Conservation (phyloP, 805 yeast genomes). For the Hanseniaspora singularis region DNA sequence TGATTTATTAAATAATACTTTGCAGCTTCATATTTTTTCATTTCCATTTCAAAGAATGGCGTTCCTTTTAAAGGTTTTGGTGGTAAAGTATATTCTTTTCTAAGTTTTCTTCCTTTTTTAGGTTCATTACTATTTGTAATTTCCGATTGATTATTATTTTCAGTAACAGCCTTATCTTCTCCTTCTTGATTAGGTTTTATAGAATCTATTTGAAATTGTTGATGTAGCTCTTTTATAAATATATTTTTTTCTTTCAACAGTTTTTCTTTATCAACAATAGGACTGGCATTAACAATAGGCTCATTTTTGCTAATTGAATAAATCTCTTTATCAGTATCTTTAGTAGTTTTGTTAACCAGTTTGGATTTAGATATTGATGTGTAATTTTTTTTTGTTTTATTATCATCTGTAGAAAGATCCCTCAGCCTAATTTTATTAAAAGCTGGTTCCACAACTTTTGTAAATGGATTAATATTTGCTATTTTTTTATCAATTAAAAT, state of each 20-base stretch:
- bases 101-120: conserved; percentile 15
- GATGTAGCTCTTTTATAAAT: conserved; percentile 8
- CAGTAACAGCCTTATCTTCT: no score
- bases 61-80: conserved; percentile 13
- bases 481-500: conserved; percentile 6
- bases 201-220: not conserved
- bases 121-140: not conserved
- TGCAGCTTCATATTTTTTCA: conserved; percentile 15
- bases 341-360: no score
- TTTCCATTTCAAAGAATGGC: conserved; percentile 8
- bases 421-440: not conserved
- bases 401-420: not conserved
- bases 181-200: not conserved
- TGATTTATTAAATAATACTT: conserved; percentile 13
- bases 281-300: not conserved
- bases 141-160: not conserved
- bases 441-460: conserved; percentile 13
- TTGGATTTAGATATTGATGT: no score
- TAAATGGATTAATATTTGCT: conserved; percentile 8
- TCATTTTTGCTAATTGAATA: not conserved
- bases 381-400: not conserved
- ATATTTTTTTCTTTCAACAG: not conserved
- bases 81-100: conserved; percentile 16
- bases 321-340: not conserved
- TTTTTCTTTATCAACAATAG: conserved; percentile 3